Evolutionary conservation across 1,284 basidiomycete species (phyloP), one percentile per base, ranked within the genome.

Genomic region (Kwoniella shivajii): DNA sequence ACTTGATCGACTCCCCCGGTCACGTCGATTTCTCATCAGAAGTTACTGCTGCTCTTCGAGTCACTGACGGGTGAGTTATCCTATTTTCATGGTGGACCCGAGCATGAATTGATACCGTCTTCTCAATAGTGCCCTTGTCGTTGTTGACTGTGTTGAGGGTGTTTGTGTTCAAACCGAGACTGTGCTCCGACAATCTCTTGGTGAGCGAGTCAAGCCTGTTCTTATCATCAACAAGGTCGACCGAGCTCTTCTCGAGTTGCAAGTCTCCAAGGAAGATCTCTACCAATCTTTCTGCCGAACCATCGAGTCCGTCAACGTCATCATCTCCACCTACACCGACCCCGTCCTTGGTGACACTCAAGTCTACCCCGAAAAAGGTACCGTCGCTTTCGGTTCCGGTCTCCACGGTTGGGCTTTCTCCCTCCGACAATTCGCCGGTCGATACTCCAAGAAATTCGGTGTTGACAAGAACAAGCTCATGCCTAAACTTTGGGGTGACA

Each of bases 161-260:
- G 96, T 99, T 76, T 99, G 96, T 80, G 96, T 99, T 54, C 96
- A 99, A 83, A 99, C 96, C 77, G 96, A 99, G 84, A 99, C 96
- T 44, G 96, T 99, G 64, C 86, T 99, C 60, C 93, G 96, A 74
- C 96, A 99, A 79, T 91, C 96, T 59, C 86, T 99, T 54, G 86
- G 87, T 59, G 96, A 99, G 84, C 93, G 96, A 81, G 98, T 99
- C 84, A 99, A 97, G 84, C 96, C 96, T 71, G 95, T 99, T 75
- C 88, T 98, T 74, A 88, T 97, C 82, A 94, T 99, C 83, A 99
- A 99, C 88, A 99, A 99, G 86, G 94, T 99, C 76, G 96, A 99
- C 82, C 95, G 96, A 79, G 96, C 96, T 60, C 87, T 99, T 53
- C 91, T 99, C 73, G 96, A 99, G 82, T 87, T 99, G 60, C 96